phyloP scores from a whole-genome alignment of 352 stramenopile species.

The Thalassiosira mediterranea region DNA sequence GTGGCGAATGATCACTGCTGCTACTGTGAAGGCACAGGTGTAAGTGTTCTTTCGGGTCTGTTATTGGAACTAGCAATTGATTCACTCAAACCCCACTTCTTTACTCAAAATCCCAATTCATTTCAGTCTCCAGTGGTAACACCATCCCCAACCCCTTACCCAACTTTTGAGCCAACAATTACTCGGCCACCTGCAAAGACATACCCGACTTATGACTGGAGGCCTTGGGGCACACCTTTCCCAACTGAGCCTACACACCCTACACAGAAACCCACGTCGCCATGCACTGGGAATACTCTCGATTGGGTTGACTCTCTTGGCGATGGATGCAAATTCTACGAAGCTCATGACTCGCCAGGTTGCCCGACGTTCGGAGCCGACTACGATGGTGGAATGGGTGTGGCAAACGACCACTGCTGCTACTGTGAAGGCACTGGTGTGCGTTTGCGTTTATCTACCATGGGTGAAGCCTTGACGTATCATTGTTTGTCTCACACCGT shows the following conservation, averaged over 20 bases:
- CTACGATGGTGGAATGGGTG: conserved; percentile 15
- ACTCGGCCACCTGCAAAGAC: background rate
- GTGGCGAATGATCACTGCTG: no score
- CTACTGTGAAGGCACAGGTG: background rate
- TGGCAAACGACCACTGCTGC: no score
- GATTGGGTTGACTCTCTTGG: conserved; percentile 9
- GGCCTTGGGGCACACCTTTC: background rate
- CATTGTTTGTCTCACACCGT: no score
- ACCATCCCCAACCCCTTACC: background rate
- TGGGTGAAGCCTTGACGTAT: no score
- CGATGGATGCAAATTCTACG: conserved; percentile 12
- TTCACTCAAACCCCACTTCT: no score
- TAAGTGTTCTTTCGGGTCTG: no score
- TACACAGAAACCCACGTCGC: conserved; percentile 4
- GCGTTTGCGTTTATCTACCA: no score
- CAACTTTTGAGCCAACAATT: background rate
- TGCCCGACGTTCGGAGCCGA: conserved; percentile 14
- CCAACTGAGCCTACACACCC: background rate
- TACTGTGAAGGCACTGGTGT: conserved; percentile 14
- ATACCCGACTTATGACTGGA: background rate
- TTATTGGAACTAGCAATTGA: no score
- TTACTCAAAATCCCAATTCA: no score
- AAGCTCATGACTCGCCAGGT: conserved; percentile 3
- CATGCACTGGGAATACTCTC: conserved; percentile 14
- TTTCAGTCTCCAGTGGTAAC: conserved; percentile 1